These are phyloP conservation scores for Globisporangium nodosum DNA, from an alignment of 352 stramenopile genomes.

Conservation along the genomic window DNA sequence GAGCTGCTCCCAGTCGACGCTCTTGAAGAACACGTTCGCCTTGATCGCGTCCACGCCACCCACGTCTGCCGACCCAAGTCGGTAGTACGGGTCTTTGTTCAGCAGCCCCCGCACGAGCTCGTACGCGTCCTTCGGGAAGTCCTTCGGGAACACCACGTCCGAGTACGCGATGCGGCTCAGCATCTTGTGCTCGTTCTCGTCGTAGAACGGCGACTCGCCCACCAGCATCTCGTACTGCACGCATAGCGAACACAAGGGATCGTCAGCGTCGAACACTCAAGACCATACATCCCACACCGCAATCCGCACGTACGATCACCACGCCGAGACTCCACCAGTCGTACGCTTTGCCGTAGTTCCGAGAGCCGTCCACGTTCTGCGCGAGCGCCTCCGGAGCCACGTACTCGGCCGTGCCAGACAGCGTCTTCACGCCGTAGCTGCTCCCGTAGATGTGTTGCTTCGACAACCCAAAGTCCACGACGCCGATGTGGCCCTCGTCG, in stretches of 20 bases:
- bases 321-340: slow-evolving; percentile 88
- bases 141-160: slow-evolving; percentile 63
- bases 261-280: not conserved
- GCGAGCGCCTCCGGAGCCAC: slow-evolving; percentile 79
- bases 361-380: slow-evolving; percentile 70
- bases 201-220: slow-evolving; percentile 83
- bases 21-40: slow-evolving; percentile 57
- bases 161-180: slow-evolving; percentile 77
- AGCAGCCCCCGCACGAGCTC: slow-evolving; percentile 71
- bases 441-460: slow-evolving; percentile 88
- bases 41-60: slow-evolving; percentile 75
- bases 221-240: slow-evolving; percentile 84
- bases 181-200: slow-evolving; percentile 89
- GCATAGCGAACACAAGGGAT: not conserved
- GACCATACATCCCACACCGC: not conserved
- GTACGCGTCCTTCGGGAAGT: slow-evolving; percentile 74
- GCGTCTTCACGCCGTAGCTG: slow-evolving; percentile 79
- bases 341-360: slow-evolving; percentile 86
- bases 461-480: slow-evolving; percentile 86
- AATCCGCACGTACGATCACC: slow-evolving; percentile 63
- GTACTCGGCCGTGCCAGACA: slow-evolving; percentile 85
- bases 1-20: slow-evolving; percentile 75
- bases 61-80: slow-evolving; percentile 57
- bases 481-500: slow-evolving; percentile 80
- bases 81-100: slow-evolving; percentile 62